Evolutionary conservation across 805 yeast genomes (phyloP), one percentile per base, ranked within the genome.

Genomic region (Kodamaea kaohsiungensis): DNA sequence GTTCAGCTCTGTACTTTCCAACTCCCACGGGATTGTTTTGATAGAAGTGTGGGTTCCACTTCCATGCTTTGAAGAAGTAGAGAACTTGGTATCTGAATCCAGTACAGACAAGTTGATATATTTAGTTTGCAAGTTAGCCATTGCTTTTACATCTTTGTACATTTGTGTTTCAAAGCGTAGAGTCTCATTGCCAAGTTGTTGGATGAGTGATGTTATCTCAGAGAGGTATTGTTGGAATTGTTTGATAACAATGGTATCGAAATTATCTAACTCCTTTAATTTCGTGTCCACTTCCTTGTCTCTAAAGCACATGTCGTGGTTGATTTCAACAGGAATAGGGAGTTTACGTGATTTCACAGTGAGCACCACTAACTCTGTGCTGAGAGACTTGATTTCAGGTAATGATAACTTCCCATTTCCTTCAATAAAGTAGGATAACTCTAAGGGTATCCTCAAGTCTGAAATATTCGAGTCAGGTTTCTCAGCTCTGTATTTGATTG

Each of bases 271-370:
- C 39, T 66, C 71, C 25, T 61, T 60, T 42, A 60, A 62, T 19
- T 57, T 56, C 5, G 62, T 61, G 46, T 68, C 69, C 17, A 70
- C 66, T 37, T 67, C 66, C 30, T 69, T 70, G 45, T 72, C 76
- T 13, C 61, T 57, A 56, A 73, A 72, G 53, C 73, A 71, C 69
- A 73, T 67, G 22, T 73, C 78, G 52, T 71, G 77, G 54, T 67
- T 70, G 56, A 76, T 60, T 43, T 75, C 78, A 5, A 76, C 62
- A 1, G 80, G 80, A 13, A 76, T 69, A 7, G 59, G 65, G 49
- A 73, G 64, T 48, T 72, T 73, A 18, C 61, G 62, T 1, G 78
- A 69, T 33, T 70, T 54, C 10, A 72, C 61, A 2, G 78, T 72
- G n/a, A 69, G 64, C 3, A 61, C 73, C 19, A 72, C 70, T 51